Evolutionary conservation across 805 yeast genomes (phyloP).

Genomic region (Priceomyces medius): DNA sequence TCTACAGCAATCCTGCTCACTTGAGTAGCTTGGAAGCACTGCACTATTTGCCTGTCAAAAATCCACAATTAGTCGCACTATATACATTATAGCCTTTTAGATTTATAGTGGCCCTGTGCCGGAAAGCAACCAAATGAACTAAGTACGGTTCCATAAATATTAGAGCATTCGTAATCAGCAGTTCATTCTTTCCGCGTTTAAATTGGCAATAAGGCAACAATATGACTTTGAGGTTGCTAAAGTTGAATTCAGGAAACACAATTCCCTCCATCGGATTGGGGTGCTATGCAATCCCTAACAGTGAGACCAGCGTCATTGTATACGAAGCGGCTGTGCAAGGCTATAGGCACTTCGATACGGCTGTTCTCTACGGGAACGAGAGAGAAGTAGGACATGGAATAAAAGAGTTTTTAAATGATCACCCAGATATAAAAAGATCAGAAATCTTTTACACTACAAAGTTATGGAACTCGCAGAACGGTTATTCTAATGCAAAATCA

Average conservation of each 20-base stretch:
- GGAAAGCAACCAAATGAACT: no score
- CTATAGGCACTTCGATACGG: constrained; percentile 74
- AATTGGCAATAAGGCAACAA: no score
- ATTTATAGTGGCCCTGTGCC: no score
- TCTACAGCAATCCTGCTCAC: no score
- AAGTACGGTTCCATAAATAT: no score
- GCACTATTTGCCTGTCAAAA: no score
- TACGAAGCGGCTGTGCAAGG: constrained; percentile 63
- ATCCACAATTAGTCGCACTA: no score
- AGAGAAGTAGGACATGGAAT: constrained; percentile 66
- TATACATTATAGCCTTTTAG: no score
- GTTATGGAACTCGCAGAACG: constrained; percentile 66
- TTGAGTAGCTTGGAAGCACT: no score
- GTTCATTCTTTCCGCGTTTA: no score
- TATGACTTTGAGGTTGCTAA: constrained; percentile 2
- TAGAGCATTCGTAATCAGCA: no score
- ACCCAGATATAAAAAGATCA: constrained; percentile 24
- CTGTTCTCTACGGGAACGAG: constrained; percentile 69
- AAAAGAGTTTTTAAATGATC: constrained; percentile 35
- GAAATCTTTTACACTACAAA: constrained; percentile 59
- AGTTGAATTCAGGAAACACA: constrained; percentile 27
- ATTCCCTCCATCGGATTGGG: constrained; percentile 54
- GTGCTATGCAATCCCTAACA: constrained; percentile 40
- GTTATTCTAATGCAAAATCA: constrained; percentile 52
- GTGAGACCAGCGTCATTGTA: constrained; percentile 42